phyloP scores from a whole-genome alignment of 1,139 yeast genomes.

The Sugiyamaella novakii region DNA sequence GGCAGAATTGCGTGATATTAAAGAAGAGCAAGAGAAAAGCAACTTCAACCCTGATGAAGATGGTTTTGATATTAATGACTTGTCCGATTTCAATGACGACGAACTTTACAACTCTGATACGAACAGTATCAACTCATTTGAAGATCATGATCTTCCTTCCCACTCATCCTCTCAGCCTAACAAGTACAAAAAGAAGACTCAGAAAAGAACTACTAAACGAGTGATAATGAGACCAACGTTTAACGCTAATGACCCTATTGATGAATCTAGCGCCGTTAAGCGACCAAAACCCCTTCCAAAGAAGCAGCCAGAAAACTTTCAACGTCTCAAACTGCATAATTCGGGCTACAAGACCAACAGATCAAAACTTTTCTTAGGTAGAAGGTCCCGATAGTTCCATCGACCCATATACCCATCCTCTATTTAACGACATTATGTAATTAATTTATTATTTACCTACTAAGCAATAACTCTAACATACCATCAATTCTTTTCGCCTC shows the following conservation, averaged over 20 bases:
- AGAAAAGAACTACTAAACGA: conserved; percentile 65
- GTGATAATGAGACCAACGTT: conserved; percentile 56
- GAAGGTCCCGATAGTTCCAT: conserved; percentile 14
- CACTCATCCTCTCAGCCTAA: not conserved
- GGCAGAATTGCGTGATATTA: conserved; percentile 43
- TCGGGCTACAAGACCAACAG: conserved; percentile 32
- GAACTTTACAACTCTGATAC: conserved; percentile 5
- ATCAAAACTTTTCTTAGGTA: conserved; percentile 20
- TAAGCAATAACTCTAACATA: conserved; percentile 76
- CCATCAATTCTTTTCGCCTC: conserved; percentile 92
- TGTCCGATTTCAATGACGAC: conserved; percentile 7
- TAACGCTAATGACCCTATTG: conserved; percentile 20
- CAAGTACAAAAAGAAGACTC: conserved; percentile 47
- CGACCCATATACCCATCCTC: not conserved
- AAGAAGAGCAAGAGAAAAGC: conserved; percentile 22
- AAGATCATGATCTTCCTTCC: conserved; percentile 9
- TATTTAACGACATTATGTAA: not conserved
- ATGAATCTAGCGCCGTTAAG: conserved; percentile 10
- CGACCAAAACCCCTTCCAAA: conserved; percentile 18
- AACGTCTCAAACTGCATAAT: conserved; percentile 32
- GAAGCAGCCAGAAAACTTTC: conserved; percentile 31
- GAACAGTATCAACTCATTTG: not conserved
- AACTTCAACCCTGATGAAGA: conserved; percentile 1
- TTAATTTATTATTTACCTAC: conserved; percentile 28
- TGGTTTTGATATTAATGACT: conserved; percentile 16